Evolutionary conservation across 2,329 filamentous ascomycete species (phyloP), one percentile per base, ranked within the genome.

Genomic region (Beauveria bassiana): DNA sequence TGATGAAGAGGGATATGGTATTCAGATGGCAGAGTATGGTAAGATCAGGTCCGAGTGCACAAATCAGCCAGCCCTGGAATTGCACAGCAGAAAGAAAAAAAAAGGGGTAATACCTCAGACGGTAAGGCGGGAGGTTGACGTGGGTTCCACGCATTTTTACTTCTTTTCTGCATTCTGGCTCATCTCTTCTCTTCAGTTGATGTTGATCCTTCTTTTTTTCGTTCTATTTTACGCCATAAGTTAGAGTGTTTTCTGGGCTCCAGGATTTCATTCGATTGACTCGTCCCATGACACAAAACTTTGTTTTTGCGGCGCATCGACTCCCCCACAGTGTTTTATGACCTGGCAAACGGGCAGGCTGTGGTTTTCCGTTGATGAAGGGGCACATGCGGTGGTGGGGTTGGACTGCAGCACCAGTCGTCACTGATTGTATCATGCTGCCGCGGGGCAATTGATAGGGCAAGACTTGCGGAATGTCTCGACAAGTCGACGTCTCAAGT

Each of bases 291-390:
- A 34, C 18, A 38, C 28, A 49, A 52, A 60, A 52, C 49, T 60
- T 53, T 43, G 46, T 53, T 59, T 60, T 53, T 47, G 49, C 38
- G 42, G 49, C 49, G 57, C 57, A 60, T 24, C 57, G 57, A 59
- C 47, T 60, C 49, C 57, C 50, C 57, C 57, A 60, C 57, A 53
- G 12, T 46, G 57, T 53, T 53, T 46, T 34, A 60, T 60, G 28
- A 46, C 57, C 18, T 53, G 57, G 47, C 42, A 18, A 49, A 53
- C 34, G 14, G 34, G 34, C 34, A 38, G 57, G 49, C 57, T 52
- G 31, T 38, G 28, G 26, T 16, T 20, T 53, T 42, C 14, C 28
- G 2, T n/a, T 34, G 24, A 43, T 50, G n/a, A 52, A 59, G 57
- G 57, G 57, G 47, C 26, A 53, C 38, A 34, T 46, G 57, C 49